phyloP scores from a whole-genome alignment of 129 eudicot genomes.

The Flaveria sonorensis region DNA sequence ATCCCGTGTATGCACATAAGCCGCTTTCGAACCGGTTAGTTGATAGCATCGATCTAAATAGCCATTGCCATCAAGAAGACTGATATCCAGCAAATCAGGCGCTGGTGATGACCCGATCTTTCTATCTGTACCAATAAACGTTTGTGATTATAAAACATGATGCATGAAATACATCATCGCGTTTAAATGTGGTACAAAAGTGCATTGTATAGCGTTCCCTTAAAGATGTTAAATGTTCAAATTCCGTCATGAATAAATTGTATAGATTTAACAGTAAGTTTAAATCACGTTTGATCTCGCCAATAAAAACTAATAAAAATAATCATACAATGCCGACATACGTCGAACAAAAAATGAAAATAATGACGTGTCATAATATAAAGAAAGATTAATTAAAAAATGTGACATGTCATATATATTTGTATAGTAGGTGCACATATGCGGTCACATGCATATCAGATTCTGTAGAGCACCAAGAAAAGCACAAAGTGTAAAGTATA shows the following conservation, averaged over 20 bases:
- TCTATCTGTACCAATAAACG: conserved; percentile 41
- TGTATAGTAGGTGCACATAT: conserved; percentile 12
- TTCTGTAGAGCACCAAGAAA: conserved; percentile 17
- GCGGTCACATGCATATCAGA: conserved; percentile 26
- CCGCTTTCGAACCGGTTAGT: background rate
- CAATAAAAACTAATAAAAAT: background rate
- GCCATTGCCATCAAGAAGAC: conserved; percentile 54
- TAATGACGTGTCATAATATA: background rate
- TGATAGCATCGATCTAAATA: conserved; percentile 27
- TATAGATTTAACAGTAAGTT: too few relatives aligned
- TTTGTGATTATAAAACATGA: background rate
- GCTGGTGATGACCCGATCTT: conserved; percentile 44
- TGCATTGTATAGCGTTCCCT: too few relatives aligned
- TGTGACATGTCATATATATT: background rate
- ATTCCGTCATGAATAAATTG: too few relatives aligned
- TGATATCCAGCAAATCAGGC: conserved; percentile 52
- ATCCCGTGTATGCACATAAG: conserved; percentile 12
- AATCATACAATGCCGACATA: conserved; percentile 14
- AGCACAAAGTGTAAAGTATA: conserved; percentile 29
- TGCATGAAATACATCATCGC: background rate
- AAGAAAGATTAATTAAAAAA: background rate
- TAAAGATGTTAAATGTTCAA: too few relatives aligned
- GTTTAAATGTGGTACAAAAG: too few relatives aligned
- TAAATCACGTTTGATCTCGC: too few relatives aligned
- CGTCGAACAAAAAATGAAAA: background rate